Evolutionary conservation across 2,329 filamentous ascomycete genomes (phyloP), one percentile per base, ranked within the genome.

Genomic region (Thelonectria olida): DNA sequence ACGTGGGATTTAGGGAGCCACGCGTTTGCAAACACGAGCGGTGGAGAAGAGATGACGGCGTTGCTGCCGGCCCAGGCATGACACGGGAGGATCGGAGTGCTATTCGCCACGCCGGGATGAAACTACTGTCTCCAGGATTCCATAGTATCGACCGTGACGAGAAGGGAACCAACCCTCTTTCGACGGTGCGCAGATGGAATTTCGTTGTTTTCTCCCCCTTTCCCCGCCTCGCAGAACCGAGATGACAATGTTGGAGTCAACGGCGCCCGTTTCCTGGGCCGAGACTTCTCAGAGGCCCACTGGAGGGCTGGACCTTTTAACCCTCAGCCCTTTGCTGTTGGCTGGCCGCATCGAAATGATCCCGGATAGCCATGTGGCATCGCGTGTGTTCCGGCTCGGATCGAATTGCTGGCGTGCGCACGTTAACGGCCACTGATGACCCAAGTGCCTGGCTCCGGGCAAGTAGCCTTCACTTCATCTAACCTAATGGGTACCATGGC

Each of bases 1-100:
- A 73, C 71, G 71, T 73, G 71, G 72, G 59, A 65, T 70, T 67
- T 49, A 64, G 65, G 59, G 62, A 72, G 68, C 67, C 65, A 71
- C 66, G 61, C 63, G 62, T 65, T 63, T 61, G 59, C 59, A 53
- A 62, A 70, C 66, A 67, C 61, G 62, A 63, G 59, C 45, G 61
- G 67, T 70, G 68, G 68, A 69, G 67, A 62, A 58, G 54, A 34
- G 58, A 57, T 42, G 54, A 57, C 36, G 49, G 44, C 51, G 36
- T 60, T 58, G 38, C 42, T 57, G 51, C 31, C 36, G 58, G 65
- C 66, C 65, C 56, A 67, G 58, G 49, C 67, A 63, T 62, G 59
- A 34, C 52, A 54, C 38, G 42, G 60, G 41, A 58, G 54, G 19
- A 54, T 60, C 19, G 22, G 7, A 54, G 7, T 23, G 39, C 36